These are phyloP conservation scores for Bocquillonia castaneifolia DNA, from an alignment of 441 rosid species.

Conservation along the genomic window DNA sequence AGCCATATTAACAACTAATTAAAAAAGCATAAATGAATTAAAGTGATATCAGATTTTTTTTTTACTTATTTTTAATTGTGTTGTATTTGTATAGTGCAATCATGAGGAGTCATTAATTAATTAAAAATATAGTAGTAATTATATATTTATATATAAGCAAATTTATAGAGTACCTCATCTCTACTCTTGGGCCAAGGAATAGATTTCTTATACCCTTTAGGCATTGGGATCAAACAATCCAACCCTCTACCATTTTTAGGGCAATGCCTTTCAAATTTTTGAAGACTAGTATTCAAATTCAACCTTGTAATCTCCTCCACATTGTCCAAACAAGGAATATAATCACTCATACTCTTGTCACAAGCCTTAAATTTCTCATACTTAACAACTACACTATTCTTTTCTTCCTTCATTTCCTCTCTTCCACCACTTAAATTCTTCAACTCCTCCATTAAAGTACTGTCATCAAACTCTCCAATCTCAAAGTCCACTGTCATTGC, in stretches of 20 bases:
- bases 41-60: too few relatives aligned
- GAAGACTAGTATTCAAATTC: constrained; percentile 51
- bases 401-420: constrained; percentile 15
- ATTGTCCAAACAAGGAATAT: constrained; percentile 82
- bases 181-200: constrained; percentile 91
- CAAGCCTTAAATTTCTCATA: constrained; percentile 39
- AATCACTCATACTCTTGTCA: constrained; percentile 46
- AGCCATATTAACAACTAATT: too few relatives aligned
- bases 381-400: constrained; percentile 18
- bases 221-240: constrained; percentile 73
- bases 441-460: constrained; percentile 31
- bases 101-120: too few relatives aligned
- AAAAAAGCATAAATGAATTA: too few relatives aligned
- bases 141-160: too few relatives aligned
- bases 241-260: constrained; percentile 46
- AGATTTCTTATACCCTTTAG: constrained; percentile 52
- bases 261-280: constrained; percentile 69
- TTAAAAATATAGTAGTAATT: too few relatives aligned
- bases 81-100: too few relatives aligned
- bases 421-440: constrained; percentile 20
- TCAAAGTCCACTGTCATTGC: constrained; percentile 32
- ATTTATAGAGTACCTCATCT: constrained; percentile 49
- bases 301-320: constrained; percentile 51
- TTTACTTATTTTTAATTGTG: too few relatives aligned
- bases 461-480: constrained; percentile 46